phyloP scores from a whole-genome alignment of 2,329 filamentous ascomycete genomes.

The Chaetomium olivaceum region DNA sequence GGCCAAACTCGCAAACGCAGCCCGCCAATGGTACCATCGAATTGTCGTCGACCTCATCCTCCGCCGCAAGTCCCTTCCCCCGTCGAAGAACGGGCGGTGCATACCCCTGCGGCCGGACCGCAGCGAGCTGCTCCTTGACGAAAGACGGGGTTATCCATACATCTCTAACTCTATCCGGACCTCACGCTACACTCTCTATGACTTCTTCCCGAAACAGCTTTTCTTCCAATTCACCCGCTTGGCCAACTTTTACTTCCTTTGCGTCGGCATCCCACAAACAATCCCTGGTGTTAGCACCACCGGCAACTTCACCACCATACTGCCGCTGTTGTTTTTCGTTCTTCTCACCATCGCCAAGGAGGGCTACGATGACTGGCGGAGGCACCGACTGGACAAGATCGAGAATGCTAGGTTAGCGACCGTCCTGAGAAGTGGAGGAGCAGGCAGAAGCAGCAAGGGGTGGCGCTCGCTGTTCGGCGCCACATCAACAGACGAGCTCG shows the following conservation, averaged over 20 bases:
- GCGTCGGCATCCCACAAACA: constrained; percentile 84
- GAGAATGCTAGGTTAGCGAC: constrained; percentile 59
- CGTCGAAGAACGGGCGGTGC: constrained; percentile 77
- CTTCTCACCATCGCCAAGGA: constrained; percentile 86
- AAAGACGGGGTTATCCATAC: constrained; percentile 73
- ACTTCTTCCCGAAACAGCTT: constrained; percentile 85
- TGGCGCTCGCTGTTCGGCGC: constrained; percentile 26
- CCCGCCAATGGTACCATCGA: constrained; percentile 17
- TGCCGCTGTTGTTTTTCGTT: constrained; percentile 79
- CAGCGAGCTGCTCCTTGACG: constrained; percentile 64
- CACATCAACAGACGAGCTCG: not conserved
- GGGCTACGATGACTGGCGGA: constrained; percentile 82
- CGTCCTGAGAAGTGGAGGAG: constrained; percentile 49
- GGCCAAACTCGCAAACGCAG: not conserved
- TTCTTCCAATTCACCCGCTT: constrained; percentile 91
- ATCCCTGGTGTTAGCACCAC: constrained; percentile 91
- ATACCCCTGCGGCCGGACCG: constrained; percentile 67
- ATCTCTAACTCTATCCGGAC: constrained; percentile 83
- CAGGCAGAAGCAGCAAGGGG: constrained; percentile 13
- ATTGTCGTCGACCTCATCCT: constrained; percentile 55
- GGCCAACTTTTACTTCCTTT: constrained; percentile 92
- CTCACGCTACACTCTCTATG: constrained; percentile 83
- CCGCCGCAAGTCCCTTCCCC: constrained; percentile 70
- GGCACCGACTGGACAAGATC: constrained; percentile 79
- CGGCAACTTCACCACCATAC: constrained; percentile 84